These are phyloP conservation scores for Fonsecaea monophora DNA, from an alignment of 2,329 filamentous ascomycete species.

Conservation along the genomic window DNA sequence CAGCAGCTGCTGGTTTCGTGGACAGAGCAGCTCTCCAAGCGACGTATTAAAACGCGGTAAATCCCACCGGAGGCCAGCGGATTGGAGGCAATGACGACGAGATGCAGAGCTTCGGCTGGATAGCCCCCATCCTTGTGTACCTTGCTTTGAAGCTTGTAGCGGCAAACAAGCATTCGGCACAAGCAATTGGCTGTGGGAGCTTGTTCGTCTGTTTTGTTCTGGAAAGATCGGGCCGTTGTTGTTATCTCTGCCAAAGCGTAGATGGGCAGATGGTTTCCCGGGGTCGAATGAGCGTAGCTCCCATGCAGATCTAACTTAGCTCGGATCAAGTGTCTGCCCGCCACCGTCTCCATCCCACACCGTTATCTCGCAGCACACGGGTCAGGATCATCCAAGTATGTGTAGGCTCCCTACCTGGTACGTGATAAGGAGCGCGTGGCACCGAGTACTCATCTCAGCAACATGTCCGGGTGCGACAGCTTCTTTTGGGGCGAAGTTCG, in stretches of 20 bases:
- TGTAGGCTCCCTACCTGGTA: neutral
- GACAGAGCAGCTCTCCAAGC: neutral
- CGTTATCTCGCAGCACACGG: neutral
- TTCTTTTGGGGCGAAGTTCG: neutral
- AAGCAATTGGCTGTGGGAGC: slow-evolving; percentile 12
- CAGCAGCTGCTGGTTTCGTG: neutral
- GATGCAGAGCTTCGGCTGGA: neutral
- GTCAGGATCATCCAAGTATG: neutral
- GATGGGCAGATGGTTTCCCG: neutral
- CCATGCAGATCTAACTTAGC: slow-evolving; percentile 1
- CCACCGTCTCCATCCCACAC: neutral
- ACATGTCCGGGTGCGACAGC: neutral
- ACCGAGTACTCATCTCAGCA: neutral
- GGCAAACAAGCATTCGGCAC: slow-evolving; percentile 6
- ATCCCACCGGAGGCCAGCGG: slow-evolving; percentile 12
- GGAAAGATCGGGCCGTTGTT: neutral
- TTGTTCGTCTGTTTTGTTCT: neutral
- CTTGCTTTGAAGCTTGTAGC: slow-evolving; percentile 9
- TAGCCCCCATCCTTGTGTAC: neutral
- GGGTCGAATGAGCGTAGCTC: neutral
- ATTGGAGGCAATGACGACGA: neutral
- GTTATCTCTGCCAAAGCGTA: neutral
- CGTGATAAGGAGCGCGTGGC: neutral
- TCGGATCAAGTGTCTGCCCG: neutral
- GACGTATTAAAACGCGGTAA: neutral